phyloP scores from a whole-genome alignment of 352 stramenopile species.

The Pythium vanterpoolii region DNA sequence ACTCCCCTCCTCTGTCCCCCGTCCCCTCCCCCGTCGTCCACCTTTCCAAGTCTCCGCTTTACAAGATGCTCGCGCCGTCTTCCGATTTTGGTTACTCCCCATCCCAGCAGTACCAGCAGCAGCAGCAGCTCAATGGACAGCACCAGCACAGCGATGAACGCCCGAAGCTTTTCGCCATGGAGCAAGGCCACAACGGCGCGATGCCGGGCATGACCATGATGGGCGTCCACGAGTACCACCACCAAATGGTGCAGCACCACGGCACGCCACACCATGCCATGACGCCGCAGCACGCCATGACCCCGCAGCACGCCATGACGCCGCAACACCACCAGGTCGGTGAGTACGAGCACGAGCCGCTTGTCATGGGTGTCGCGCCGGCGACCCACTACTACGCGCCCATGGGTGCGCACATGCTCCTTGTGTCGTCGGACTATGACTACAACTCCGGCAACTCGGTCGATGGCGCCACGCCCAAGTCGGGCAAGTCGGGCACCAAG shows the following conservation, averaged over 20 bases:
- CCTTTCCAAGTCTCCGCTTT: too few relatives aligned
- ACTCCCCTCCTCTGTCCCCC: neutral
- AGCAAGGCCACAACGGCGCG: conserved; percentile 17
- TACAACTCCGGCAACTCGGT: too few relatives aligned
- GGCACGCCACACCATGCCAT: conserved; percentile 22
- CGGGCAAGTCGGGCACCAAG: conserved; percentile 25
- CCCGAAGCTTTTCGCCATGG: conserved; percentile 59
- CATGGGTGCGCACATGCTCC: conserved; percentile 58
- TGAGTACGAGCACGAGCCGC: conserved; percentile 65
- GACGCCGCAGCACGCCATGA: conserved; percentile 31
- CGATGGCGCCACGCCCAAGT: conserved; percentile 28
- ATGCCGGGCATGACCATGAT: conserved; percentile 36
- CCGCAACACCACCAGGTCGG: conserved; percentile 31
- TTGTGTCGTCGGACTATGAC: conserved; percentile 62
- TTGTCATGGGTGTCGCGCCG: conserved; percentile 60
- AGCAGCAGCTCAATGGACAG: conserved; percentile 19
- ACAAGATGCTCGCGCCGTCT: conserved; percentile 37
- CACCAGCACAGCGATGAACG: conserved; percentile 56
- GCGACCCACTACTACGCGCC: conserved; percentile 52
- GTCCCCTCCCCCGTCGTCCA: too few relatives aligned
- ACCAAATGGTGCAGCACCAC: conserved; percentile 40
- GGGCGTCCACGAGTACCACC: conserved; percentile 26
- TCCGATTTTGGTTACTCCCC: conserved; percentile 70
- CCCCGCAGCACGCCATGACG: conserved; percentile 40
- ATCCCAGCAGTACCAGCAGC: conserved; percentile 22